Base-by-base conservation (phyloP, 148 eudicot genomes). In the Vaccinium myrtillus region DNA sequence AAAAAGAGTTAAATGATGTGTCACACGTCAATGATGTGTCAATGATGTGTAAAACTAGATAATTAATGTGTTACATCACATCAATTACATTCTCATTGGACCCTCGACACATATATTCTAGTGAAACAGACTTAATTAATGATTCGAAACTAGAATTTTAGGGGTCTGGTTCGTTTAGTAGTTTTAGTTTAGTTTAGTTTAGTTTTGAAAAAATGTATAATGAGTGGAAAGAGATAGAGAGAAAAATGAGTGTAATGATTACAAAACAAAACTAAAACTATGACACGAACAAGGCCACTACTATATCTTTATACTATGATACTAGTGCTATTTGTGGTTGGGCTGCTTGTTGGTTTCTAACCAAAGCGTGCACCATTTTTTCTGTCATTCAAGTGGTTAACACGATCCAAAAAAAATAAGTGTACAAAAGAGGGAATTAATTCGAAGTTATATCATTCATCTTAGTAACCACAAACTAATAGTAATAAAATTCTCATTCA, bases 11-110 rank as follows among this genome's bases (percentile, higher is more conserved):
- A 27, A 27, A 27, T 27, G 30, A 27, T 27, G 30, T 27, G 30
- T 27, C 30, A 27, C n/a, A n/a, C n/a, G 0, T 69, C 0, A 69
- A n/a, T 19, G 8, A 63, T 32, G 32, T 2, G 14, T 19, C 19
- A 74, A 56, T 71, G 73, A 80, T 30, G 49, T 73, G 83, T 73
- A 71, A 53, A 48, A 0, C 16, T 10, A 36, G 48, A 79, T 63
- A 63, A 19, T 56, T 63, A 53, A 27, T 56, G 49, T 59, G 73
- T 55, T 39, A 69, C 83, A 78, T 84, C 79, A n/a, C 73, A 79
- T 85, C 87, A 19, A 36, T 73, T 11, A 49, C 50, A 58, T 80
- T 85, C 86, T 70, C 77, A 23, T 71, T 2, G 83, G 70, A 27
- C 56, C 79, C 83, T 71, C 71, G 83, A 54, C 55, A 4, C 43